A percentile compares a stretch with the other conserved stretches of the same genome.
phyloP scores from a whole-genome alignment of 2,329 filamentous ascomycete species.

The Coniochaeta ligniaria region DNA sequence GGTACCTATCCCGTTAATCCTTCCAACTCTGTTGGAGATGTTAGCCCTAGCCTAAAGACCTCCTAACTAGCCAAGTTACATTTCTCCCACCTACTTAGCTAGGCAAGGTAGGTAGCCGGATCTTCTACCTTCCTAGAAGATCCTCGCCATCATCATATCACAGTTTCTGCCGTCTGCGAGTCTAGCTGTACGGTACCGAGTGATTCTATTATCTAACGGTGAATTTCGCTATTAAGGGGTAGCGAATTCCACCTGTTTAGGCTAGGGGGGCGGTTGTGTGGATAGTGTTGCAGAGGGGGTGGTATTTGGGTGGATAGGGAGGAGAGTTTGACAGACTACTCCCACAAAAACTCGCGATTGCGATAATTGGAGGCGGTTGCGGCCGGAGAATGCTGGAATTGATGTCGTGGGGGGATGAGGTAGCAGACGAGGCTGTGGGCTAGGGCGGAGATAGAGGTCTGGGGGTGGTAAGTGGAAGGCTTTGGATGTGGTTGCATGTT shows the following conservation, averaged over 20 bases:
- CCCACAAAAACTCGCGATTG: constrained; percentile 20
- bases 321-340: too few relatives aligned
- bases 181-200: constrained; percentile 19
- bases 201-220: constrained; percentile 17
- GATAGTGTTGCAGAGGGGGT: constrained; percentile 10
- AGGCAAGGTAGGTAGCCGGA: too few relatives aligned
- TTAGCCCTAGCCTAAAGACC: too few relatives aligned
- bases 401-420: constrained; percentile 10
- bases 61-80: too few relatives aligned
- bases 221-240: constrained; percentile 7
- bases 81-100: too few relatives aligned
- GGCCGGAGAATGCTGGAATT: constrained; percentile 20
- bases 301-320: constrained; percentile 15
- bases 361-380: constrained; percentile 17
- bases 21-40: too few relatives aligned
- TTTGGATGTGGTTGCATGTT: too few relatives aligned
- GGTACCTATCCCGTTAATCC: too few relatives aligned
- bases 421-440: constrained; percentile 21
- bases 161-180: too few relatives aligned
- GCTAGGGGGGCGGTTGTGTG: constrained; percentile 4
- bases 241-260: constrained; percentile 10
- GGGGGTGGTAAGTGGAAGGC: not conserved
- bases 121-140: too few relatives aligned
- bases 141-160: too few relatives aligned
- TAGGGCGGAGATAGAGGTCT: constrained; percentile 16